Conservation (phyloP, 257 asterid genomes). For the Solanum pennellii region DNA sequence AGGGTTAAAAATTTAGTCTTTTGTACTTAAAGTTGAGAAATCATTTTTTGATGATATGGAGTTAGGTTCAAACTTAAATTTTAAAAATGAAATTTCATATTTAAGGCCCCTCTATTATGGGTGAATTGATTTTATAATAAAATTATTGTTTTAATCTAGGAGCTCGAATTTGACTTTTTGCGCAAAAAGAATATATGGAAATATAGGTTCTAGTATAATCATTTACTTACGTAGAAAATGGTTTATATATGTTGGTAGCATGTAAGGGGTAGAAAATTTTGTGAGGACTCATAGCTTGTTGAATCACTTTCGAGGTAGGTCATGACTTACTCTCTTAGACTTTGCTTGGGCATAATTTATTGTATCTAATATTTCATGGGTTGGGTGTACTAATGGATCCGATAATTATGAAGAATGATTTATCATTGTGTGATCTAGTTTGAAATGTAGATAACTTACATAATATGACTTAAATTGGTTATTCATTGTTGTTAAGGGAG, state of each 20-base stretch:
- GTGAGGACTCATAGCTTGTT: neutral
- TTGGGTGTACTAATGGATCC: too few relatives aligned
- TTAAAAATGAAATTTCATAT: too few relatives aligned
- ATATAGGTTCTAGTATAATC: neutral
- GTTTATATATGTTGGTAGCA: neutral
- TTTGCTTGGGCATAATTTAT: neutral
- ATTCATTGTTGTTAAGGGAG: too few relatives aligned
- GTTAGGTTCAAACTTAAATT: neutral
- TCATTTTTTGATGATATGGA: neutral
- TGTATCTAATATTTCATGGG: neutral
- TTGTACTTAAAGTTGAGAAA: neutral
- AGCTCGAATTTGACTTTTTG: neutral
- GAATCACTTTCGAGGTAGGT: neutral
- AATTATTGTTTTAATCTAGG: neutral
- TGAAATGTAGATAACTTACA: neutral
- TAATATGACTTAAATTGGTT: neutral
- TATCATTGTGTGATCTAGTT: neutral
- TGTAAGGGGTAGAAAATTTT: neutral
- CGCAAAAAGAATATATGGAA: neutral
- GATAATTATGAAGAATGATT: neutral
- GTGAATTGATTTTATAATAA: neutral
- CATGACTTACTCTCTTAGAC: neutral
- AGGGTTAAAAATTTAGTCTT: neutral
- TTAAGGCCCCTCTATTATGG: neutral
- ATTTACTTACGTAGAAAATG: neutral